phyloP scores from a whole-genome alignment of 164 flowering plant genomes.

The Aristolochia contorta region DNA sequence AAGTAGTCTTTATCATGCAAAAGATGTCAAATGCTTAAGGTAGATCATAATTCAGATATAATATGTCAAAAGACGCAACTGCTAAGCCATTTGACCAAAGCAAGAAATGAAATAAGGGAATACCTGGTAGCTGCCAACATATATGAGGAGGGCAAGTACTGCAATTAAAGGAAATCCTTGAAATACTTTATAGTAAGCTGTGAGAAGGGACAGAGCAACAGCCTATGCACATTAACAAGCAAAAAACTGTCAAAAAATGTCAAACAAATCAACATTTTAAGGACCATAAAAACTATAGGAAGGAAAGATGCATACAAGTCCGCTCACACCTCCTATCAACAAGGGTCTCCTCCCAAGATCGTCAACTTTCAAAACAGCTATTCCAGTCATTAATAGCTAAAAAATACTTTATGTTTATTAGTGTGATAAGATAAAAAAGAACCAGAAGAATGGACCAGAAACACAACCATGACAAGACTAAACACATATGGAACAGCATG shows the following conservation, averaged over 20 bases:
- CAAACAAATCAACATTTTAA: too few relatives aligned
- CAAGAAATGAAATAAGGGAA: neutral
- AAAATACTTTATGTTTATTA: constrained; percentile 5
- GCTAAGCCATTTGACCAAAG: too few relatives aligned
- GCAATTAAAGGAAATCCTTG: constrained; percentile 68
- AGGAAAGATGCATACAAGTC: constrained; percentile 29
- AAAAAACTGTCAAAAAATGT: neutral
- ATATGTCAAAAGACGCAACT: too few relatives aligned
- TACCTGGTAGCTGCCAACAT: constrained; percentile 92
- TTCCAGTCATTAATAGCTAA: constrained; percentile 85
- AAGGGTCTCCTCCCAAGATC: constrained; percentile 86
- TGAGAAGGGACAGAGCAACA: constrained; percentile 60
- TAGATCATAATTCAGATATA: too few relatives aligned
- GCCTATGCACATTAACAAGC: constrained; percentile 32
- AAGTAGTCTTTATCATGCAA: neutral
- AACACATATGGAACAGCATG: too few relatives aligned
- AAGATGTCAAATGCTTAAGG: too few relatives aligned
- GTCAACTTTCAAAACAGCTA: constrained; percentile 87
- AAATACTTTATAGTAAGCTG: constrained; percentile 85
- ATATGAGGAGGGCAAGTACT: constrained; percentile 73
- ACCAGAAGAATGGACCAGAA: too few relatives aligned
- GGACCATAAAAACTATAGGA: neutral
- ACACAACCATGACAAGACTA: too few relatives aligned
- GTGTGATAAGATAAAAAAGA: too few relatives aligned
- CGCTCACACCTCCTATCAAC: constrained; percentile 80